phyloP scores from a whole-genome alignment of 2,329 filamentous ascomycete genomes.

The Lasiodiplodia citricola region DNA sequence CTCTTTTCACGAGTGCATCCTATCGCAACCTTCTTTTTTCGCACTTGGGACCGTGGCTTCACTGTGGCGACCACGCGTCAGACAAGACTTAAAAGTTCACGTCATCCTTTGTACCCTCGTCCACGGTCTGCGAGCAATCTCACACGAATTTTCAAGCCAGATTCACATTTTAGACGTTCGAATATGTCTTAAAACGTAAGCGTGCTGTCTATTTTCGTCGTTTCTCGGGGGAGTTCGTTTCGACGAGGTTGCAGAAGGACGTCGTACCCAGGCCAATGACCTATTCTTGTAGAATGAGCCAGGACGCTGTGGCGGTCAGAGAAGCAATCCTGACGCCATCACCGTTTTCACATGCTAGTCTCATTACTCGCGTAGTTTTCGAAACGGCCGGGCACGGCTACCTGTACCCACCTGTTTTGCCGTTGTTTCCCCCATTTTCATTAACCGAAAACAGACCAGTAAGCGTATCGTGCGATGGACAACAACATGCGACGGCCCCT shows the following conservation, averaged over 20 bases:
- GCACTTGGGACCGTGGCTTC: neutral
- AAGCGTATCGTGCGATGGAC: neutral
- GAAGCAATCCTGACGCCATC: neutral
- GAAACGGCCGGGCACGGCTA: neutral
- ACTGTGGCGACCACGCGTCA: neutral
- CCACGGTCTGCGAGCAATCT: neutral
- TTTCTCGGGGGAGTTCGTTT: neutral
- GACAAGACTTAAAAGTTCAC: neutral
- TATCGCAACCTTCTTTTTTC: neutral
- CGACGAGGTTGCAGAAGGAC: neutral
- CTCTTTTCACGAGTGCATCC: neutral
- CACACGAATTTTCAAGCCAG: conserved; percentile 7
- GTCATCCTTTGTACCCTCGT: neutral
- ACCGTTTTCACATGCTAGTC: neutral
- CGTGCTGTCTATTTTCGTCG: neutral
- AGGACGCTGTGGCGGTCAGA: neutral
- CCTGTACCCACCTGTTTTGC: neutral
- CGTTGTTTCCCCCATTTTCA: neutral
- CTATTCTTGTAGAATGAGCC: neutral
- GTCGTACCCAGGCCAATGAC: neutral
- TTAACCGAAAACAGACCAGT: conserved; percentile 2
- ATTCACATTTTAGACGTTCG: conserved; percentile 23
- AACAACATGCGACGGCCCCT: neutral
- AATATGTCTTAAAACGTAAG: neutral
- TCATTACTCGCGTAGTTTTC: conserved; percentile 5